Base-by-base conservation (phyloP, 495 filamentous ascomycete species). In the Aspergillus taichungensis region DNA sequence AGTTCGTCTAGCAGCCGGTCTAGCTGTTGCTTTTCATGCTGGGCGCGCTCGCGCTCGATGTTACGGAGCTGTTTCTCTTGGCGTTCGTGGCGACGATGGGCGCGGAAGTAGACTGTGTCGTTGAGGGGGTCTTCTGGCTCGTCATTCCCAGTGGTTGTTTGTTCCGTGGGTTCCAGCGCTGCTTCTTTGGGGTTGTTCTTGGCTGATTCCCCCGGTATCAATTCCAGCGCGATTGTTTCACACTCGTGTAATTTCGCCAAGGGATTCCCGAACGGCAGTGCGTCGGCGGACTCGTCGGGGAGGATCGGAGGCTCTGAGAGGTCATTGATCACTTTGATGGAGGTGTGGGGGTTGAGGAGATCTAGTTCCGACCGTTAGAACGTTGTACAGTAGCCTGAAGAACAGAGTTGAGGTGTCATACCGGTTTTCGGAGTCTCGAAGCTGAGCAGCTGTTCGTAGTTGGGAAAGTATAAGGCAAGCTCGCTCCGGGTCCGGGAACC, bases 61-160 rank as follows among this genome's bases (percentile, higher is more conserved):
- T 97, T 97, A 30, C 92, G 84, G 13, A 94, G 80, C 28, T 89
- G 85, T 54, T 91, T 94, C 64, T 99, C 92, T 54, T 85, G 75
- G n/a, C 89, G 73, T 55, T 94, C 87, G 42, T 85, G 80, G 46
- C 83, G 82, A 32, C 80, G 77, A 58, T 96, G 89, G 0, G 82
- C 71, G 2, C 76, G 72, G 49, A 80, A 76, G 61, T 79, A 94
- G 37, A 78, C 56, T 0, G 68, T 65, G 55, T 94, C 87, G 30
- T 74, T 65, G 8, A 94, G 69, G 0, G 86, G 84, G 54, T 96
- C 88, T 37, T 47, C 43, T n/a, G 88, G 81, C 9, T 33, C 38
- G n/a, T 88, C 84, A 8, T 18, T 38, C 1, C 33, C 45, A 13
- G n/a, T 3, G 30, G 27, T 10, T 29, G 27, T 9, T 8, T 11